phyloP scores from a whole-genome alignment of 2,329 filamentous ascomycete species.

The Aspergillus texensis region DNA sequence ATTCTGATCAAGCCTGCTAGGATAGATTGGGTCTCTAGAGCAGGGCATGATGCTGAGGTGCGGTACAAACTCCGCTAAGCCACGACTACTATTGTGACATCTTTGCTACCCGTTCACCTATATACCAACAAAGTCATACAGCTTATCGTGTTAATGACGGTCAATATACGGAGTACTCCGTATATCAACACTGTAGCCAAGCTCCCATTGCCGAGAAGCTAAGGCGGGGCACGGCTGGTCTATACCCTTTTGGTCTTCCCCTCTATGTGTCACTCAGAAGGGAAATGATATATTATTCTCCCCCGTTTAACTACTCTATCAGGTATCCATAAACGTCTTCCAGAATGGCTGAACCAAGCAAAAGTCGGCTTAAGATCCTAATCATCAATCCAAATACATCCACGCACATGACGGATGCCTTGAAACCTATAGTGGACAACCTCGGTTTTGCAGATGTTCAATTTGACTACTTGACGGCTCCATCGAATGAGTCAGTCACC shows the following conservation, averaged over 20 bases:
- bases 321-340: neutral
- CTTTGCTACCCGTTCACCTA: no score
- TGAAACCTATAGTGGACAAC: constrained; percentile 43
- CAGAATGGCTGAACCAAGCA: constrained; percentile 20
- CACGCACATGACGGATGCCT: constrained; percentile 45
- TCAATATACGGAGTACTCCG: neutral
- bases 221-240: neutral
- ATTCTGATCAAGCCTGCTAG: no score
- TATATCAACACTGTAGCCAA: neutral
- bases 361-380: constrained; percentile 35
- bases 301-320: neutral
- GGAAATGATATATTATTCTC: no score
- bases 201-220: neutral
- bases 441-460: constrained; percentile 41
- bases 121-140: no score
- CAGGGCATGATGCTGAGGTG: no score
- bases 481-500: constrained; percentile 29
- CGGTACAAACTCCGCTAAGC: no score
- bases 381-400: constrained; percentile 52
- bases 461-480: constrained; percentile 45
- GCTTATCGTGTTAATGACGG: no score
- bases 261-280: no score
- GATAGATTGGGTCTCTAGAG: no score
- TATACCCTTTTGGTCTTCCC: neutral
- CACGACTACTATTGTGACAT: no score